Conservation (phyloP, 225 moss, liverwort and hornwort genomes). For the Climacium dendroides region DNA sequence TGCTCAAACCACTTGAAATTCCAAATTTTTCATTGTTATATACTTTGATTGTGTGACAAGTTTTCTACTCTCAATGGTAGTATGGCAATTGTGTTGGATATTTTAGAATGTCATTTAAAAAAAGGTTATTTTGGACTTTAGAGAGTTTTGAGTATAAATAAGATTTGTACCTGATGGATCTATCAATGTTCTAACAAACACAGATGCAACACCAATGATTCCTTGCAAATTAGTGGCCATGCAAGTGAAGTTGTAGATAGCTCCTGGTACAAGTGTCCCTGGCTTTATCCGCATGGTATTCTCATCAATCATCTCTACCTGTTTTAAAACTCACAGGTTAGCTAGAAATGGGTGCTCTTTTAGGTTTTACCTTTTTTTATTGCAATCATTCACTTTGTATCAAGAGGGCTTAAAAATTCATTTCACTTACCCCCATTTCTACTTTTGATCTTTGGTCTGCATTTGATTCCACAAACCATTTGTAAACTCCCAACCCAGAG, state of each 20-base stretch:
- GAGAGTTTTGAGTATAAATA: background rate
- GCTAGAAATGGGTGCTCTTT: background rate
- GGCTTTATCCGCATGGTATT: constrained; percentile 23
- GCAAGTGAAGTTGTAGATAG: constrained; percentile 23
- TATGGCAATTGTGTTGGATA: background rate
- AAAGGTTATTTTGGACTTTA: background rate
- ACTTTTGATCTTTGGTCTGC: constrained; percentile 22
- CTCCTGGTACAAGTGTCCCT: background rate
- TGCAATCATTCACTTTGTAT: background rate
- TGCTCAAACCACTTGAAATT: background rate
- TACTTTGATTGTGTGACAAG: background rate
- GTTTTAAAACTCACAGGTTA: background rate
- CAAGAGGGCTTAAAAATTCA: fast-evolving
- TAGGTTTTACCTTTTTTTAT: background rate
- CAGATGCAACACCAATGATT: background rate
- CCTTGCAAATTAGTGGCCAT: background rate
- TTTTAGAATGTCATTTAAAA: background rate
- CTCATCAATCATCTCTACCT: constrained; percentile 13
- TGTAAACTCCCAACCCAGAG: constrained; percentile 18
- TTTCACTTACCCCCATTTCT: constrained; percentile 4
- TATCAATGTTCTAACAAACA: background rate
- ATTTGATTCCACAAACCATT: constrained; percentile 20
- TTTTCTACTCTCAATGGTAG: background rate
- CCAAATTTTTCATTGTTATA: background rate
- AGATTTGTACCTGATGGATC: background rate